Conservation (phyloP, 2,329 filamentous ascomycete species). For the Sporothrix euskadiensis region DNA sequence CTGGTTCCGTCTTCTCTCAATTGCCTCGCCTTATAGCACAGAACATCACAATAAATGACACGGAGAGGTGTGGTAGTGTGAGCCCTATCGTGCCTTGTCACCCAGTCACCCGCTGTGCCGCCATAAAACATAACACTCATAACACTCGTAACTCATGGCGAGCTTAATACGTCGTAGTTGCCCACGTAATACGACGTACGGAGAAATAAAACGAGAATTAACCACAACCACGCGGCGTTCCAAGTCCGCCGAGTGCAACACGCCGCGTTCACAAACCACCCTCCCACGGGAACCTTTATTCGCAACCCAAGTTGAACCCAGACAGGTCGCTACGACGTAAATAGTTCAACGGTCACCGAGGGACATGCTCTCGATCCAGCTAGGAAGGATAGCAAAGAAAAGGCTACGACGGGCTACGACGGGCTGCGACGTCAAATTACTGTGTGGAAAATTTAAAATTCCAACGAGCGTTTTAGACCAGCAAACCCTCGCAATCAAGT, state of each 20-base stretch:
- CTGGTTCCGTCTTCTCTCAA: not conserved
- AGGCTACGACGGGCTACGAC: not conserved
- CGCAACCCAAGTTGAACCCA: not conserved
- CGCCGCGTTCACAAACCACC: not conserved
- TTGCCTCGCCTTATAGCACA: not conserved
- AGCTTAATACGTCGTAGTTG: not conserved
- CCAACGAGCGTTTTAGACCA: slow-evolving; percentile 7
- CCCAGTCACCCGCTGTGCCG: not conserved
- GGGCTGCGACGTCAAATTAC: not conserved
- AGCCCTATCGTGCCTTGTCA: not conserved
- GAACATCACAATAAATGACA: not conserved
- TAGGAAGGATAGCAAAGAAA: not conserved
- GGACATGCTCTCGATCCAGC: not conserved
- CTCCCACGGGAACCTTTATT: not conserved
- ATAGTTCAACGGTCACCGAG: not conserved
- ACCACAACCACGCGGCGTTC: not conserved
- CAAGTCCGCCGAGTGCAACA: not conserved
- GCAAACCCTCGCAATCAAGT: not conserved
- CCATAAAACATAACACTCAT: not conserved
- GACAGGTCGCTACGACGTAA: not conserved
- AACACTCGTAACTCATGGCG: not conserved
- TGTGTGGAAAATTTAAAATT: not conserved
- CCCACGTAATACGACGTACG: not conserved
- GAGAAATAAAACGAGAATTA: not conserved
- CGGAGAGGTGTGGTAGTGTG: not conserved